These are phyloP conservation scores for Lophium mytilinum DNA, from an alignment of 495 filamentous ascomycete species.

Conservation along the genomic window DNA sequence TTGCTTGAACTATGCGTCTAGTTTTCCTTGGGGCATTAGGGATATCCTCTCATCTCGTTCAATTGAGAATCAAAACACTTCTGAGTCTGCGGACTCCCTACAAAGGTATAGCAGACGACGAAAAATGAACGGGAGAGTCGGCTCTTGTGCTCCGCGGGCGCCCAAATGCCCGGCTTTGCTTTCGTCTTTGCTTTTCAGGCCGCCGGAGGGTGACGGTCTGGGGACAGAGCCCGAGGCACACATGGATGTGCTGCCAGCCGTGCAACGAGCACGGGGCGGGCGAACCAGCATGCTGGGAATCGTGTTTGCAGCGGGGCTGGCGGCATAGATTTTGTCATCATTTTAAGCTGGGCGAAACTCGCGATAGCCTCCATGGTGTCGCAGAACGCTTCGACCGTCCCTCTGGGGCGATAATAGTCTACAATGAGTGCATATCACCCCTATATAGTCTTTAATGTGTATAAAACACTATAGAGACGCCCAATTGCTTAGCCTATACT, in stretches of 20 bases:
- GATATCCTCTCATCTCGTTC: not conserved
- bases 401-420: not conserved
- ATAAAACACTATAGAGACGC: not conserved
- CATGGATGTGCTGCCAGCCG: conserved; percentile 9
- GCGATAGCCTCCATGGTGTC: not conserved
- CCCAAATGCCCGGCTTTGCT: conserved; percentile 1
- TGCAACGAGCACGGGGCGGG: conserved; percentile 12
- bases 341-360: not conserved
- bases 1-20: no score
- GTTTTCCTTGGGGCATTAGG: not conserved
- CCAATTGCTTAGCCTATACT: no score
- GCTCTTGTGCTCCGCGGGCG: not conserved
- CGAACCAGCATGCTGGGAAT: conserved; percentile 11
- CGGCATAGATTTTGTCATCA: not conserved
- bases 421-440: not conserved
- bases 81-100: not conserved
- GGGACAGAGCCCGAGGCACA: conserved; percentile 9
- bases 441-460: not conserved
- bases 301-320: not conserved
- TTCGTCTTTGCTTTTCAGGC: conserved; percentile 10
- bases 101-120: not conserved
- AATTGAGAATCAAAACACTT: not conserved
- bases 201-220: conserved; percentile 5
- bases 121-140: not conserved
- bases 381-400: not conserved